Percentiles rank a stretch among this genome's conserved stretches.
Evolutionary conservation across 208 protist genomes (phyloP).

Genomic region (Acanthamoeba royreba): DNA sequence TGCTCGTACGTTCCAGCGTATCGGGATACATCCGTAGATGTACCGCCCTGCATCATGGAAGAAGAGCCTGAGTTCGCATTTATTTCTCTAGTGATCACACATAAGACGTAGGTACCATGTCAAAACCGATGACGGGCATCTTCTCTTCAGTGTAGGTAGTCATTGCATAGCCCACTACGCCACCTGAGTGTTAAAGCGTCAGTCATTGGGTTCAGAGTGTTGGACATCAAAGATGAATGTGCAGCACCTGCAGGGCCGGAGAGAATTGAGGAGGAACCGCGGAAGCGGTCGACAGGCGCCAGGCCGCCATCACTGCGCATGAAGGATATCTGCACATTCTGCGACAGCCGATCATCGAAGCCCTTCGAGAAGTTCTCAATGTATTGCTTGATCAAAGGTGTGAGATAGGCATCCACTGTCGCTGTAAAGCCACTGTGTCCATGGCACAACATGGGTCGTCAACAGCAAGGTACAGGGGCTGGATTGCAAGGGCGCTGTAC

Average conservation of each 20-base stretch:
- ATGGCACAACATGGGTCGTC: neutral
- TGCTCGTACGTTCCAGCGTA: constrained; percentile 86
- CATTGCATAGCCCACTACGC: constrained; percentile 89
- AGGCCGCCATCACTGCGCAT: constrained; percentile 90
- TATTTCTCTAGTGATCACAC: neutral
- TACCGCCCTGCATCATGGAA: constrained; percentile 81
- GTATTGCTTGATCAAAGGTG: constrained; percentile 88
- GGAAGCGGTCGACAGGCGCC: constrained; percentile 86
- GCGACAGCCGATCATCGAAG: constrained; percentile 50
- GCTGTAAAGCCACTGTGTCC: constrained; percentile 86
- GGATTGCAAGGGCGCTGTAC: neutral
- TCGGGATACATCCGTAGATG: constrained; percentile 91
- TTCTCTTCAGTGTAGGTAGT: constrained; percentile 79
- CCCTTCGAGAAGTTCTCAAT: constrained; percentile 78
- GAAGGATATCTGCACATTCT: constrained; percentile 61
- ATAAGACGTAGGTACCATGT: constrained; percentile 78
- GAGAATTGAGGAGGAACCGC: constrained; percentile 89
- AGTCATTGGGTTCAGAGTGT: neutral
- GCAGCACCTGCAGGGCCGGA: constrained; percentile 84
- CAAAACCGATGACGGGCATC: constrained; percentile 86
- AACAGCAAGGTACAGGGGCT: neutral
- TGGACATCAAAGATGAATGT: too few relatives aligned
- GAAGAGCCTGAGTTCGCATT: neutral
- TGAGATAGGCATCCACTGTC: constrained; percentile 95
- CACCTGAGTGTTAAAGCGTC: constrained; percentile 68